A percentile compares a stretch with the other conserved stretches of the same genome.
These are phyloP conservation scores for Elongisporangium anandrum DNA, from an alignment of 352 stramenopile genomes.

Conservation along the genomic window DNA sequence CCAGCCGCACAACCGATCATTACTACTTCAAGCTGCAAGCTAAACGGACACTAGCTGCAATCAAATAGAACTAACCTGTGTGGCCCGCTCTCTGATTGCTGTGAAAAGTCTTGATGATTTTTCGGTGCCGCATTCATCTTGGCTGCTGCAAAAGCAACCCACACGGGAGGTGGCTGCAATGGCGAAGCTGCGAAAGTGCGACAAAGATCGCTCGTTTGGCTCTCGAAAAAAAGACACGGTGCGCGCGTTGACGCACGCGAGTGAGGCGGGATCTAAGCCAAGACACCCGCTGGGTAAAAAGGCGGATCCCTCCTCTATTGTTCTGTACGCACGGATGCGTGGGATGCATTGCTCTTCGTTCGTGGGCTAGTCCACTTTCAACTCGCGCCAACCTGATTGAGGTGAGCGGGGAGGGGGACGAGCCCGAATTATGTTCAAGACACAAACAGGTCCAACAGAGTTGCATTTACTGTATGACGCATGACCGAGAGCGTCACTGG, in stretches of 20 bases:
- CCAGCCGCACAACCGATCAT: not conserved
- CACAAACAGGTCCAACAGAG: not conserved
- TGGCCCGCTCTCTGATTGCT: not conserved
- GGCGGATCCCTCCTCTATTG: not conserved
- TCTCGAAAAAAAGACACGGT: not conserved
- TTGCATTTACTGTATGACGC: not conserved
- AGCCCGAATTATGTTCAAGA: not conserved
- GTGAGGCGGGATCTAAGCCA: not conserved
- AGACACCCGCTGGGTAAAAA: not conserved
- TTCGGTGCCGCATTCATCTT: not conserved
- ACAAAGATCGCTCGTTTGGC: not conserved
- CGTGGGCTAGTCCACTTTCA: not conserved
- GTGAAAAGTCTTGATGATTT: not conserved
- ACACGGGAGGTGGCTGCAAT: not conserved
- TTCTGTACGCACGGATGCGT: not conserved
- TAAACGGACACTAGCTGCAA: not conserved
- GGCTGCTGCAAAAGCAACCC: not conserved
- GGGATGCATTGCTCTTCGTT: not conserved
- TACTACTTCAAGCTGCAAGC: not conserved
- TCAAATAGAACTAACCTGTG: not conserved
- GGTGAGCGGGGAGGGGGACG: not conserved
- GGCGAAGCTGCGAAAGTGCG: not conserved
- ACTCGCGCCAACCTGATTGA: not conserved
- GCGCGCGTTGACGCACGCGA: not conserved
- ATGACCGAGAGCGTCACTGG: not conserved